Percentiles rank a stretch among this genome's conserved stretches.
phyloP scores from a whole-genome alignment of 2,329 filamentous ascomycete genomes.

The Fusarium guadeloupense region DNA sequence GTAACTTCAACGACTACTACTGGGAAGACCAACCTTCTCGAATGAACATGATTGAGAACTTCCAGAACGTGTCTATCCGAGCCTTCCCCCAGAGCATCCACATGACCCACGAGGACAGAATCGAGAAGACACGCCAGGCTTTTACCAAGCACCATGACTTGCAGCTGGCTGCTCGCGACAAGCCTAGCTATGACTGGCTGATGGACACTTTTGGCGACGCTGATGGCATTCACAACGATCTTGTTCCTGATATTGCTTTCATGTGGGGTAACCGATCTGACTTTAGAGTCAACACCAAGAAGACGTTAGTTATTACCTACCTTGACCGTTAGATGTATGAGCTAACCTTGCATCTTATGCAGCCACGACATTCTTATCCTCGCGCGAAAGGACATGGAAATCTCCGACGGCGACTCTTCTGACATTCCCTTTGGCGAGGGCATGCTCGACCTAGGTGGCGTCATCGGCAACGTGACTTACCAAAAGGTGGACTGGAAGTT shows the following conservation, averaged over 20 bases:
- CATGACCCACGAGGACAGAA: conserved; percentile 38
- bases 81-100: conserved; percentile 42
- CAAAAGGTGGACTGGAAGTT: conserved; percentile 44
- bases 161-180: conserved; percentile 40
- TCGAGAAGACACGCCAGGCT: conserved; percentile 28
- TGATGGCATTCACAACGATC: conserved; percentile 37
- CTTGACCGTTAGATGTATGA: not conserved
- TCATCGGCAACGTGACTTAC: conserved; percentile 41
- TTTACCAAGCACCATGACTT: conserved; percentile 39
- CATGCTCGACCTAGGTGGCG: conserved; percentile 33
- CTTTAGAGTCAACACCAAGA: conserved; percentile 39
- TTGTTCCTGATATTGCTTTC: conserved; percentile 42
- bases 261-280: conserved; percentile 44
- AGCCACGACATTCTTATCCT: conserved; percentile 42
- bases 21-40: conserved; percentile 44
- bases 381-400: conserved; percentile 40
- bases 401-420: conserved; percentile 34
- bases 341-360: conserved; percentile 13
- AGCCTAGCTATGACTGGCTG: conserved; percentile 43
- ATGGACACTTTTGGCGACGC: conserved; percentile 31
- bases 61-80: conserved; percentile 35
- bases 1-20: conserved; percentile 44
- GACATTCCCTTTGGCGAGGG: conserved; percentile 39
- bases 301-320: conserved; percentile 35
- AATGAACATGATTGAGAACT: conserved; percentile 43